Evolutionary conservation across 495 filamentous ascomycete species (phyloP).

Genomic region (Daldinia decipiens): DNA sequence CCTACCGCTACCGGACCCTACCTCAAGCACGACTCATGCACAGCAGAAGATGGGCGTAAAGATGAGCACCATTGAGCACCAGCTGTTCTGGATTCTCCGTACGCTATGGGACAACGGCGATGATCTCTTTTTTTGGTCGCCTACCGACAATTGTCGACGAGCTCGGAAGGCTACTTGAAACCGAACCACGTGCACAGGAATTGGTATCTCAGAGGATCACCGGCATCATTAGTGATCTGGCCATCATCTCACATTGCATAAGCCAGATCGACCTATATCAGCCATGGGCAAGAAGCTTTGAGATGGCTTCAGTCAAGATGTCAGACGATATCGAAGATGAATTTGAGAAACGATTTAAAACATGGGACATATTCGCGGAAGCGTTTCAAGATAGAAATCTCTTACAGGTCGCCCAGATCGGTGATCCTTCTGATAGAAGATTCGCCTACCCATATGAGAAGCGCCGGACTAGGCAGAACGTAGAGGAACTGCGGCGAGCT

Average conservation of each 20-base stretch:
- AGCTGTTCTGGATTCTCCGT: slow-evolving; percentile 52
- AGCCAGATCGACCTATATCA: slow-evolving; percentile 58
- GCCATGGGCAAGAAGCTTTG: slow-evolving; percentile 59
- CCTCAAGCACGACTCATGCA: background rate
- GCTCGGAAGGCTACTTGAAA: slow-evolving; percentile 55
- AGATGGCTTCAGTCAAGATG: slow-evolving; percentile 29
- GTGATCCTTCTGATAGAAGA: background rate
- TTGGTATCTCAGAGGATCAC: slow-evolving; percentile 54
- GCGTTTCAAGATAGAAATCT: slow-evolving; percentile 28
- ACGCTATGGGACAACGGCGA: slow-evolving; percentile 42
- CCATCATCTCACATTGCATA: slow-evolving; percentile 54
- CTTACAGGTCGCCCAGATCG: background rate
- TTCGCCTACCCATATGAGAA: slow-evolving; percentile 1
- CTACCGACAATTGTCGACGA: slow-evolving; percentile 57
- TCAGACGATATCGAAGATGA: slow-evolving; percentile 48
- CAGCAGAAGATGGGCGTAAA: slow-evolving; percentile 13
- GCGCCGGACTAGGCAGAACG: slow-evolving; percentile 42
- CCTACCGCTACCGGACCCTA: background rate
- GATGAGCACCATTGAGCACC: slow-evolving; percentile 22
- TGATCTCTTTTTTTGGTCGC: slow-evolving; percentile 43
- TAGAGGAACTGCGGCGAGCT: slow-evolving; percentile 49
- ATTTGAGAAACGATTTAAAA: slow-evolving; percentile 29
- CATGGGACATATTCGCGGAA: slow-evolving; percentile 21
- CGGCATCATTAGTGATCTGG: slow-evolving; percentile 53
- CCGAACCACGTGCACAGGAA: slow-evolving; percentile 47